A percentile compares a stretch with the other conserved stretches of the same genome.
These are phyloP conservation scores for Pseudogymnoascus destructans DNA, from an alignment of 2,329 filamentous ascomycete genomes.

Conservation along the genomic window DNA sequence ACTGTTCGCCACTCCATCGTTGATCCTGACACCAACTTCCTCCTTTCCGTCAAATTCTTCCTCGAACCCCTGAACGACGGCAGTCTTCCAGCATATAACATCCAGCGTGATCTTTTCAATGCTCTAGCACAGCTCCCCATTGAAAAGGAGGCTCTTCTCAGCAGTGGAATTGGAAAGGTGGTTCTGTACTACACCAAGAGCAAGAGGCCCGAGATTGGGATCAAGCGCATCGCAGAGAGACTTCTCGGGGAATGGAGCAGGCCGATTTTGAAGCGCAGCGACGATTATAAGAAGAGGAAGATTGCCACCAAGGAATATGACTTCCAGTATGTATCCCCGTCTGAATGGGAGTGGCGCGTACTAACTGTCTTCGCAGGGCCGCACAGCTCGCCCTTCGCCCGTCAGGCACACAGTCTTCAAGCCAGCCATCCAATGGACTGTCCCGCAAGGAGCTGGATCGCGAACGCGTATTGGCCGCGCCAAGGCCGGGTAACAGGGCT, in stretches of 20 bases:
- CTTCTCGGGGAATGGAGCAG: conserved; percentile 93
- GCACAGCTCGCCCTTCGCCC: conserved; percentile 26
- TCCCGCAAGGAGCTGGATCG: conserved; percentile 33
- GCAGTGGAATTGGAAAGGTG: conserved; percentile 90
- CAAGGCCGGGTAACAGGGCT: conserved; percentile 40
- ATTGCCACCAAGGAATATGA: conserved; percentile 52
- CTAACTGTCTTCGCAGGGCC: conserved; percentile 18
- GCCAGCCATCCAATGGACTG: conserved; percentile 19
- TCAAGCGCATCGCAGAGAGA: conserved; percentile 88
- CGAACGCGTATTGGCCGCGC: conserved; percentile 42
- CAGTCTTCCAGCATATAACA: conserved; percentile 88
- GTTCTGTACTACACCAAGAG: conserved; percentile 95
- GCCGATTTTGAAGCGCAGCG: conserved; percentile 82
- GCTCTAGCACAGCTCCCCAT: conserved; percentile 71
- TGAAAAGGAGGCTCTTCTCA: conserved; percentile 78
- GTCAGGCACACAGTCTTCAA: conserved; percentile 21
- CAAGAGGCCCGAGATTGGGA: conserved; percentile 72
- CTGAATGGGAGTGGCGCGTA: conserved; percentile 8
- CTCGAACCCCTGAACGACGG: conserved; percentile 90
- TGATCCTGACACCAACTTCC: conserved; percentile 87
- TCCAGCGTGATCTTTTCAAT: conserved; percentile 85
- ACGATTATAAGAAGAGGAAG: conserved; percentile 82
- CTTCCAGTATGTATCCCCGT: conserved; percentile 38
- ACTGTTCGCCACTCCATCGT: conserved; percentile 73
- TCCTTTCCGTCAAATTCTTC: conserved; percentile 94